Evolutionary conservation across 805 yeast species (phyloP), one percentile per base, ranked within the genome.

Genomic region (Tetrapisispora fleetii): DNA sequence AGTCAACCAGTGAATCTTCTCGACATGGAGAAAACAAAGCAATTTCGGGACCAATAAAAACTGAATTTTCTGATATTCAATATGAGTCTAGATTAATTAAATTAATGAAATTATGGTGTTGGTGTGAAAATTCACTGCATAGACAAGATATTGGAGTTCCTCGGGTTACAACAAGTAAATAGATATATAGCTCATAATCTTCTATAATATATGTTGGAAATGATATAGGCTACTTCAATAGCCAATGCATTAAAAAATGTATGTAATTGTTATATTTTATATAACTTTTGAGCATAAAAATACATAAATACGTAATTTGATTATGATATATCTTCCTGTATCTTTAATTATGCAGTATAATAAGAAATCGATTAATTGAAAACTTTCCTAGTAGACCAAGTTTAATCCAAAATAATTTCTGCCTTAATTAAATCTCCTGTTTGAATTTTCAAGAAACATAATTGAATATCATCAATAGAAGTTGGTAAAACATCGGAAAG

Each of bases 101-200:
- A 48, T 66, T 82, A 27, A 69, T 80, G 45, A 78, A 79, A 57
- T 58, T 82, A 42, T 81, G 85, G 84, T 71, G 75, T 2, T 78
- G 85, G 70, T 77, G 83, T 9, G 86, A 80, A 57, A 77, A 77
- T 56, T 65, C 75, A 58, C 56, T 78, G 40, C 64, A 70, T 46
- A 70, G 68, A 47, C 55, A 60, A 32, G 60, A 64, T 45, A 63
- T 68, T 30, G 69, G 68, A 7, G 65, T 68, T 14, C 72, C 71
- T 0, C 56, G 64, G 18, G 55, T 72, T 18, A 62, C 64, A 40
- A 50, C 55, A 10, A 35, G 9, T 21, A 11, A 32, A 19, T 38
- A 30, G 32, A 17, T 40, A 5, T 24, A 36, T 36, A 36, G n/a
- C 7, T 7, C 18, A 5, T 36, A 5, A 4, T 4, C 13, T 9